phyloP scores from a whole-genome alignment of 805 yeast species.

The Nakazawaea ishiwadae region DNA sequence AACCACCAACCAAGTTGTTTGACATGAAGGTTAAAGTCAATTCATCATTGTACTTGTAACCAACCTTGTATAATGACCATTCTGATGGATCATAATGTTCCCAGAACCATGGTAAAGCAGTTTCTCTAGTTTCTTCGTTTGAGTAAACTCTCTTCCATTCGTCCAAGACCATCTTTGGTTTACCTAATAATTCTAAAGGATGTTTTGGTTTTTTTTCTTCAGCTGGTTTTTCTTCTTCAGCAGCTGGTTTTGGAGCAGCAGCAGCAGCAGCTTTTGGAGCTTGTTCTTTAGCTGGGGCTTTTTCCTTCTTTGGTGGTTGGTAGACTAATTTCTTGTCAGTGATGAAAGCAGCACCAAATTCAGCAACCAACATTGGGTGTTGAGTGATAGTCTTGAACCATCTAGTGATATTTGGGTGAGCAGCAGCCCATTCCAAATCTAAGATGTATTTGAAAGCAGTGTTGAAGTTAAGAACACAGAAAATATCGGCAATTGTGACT shows the following conservation, averaged over 20 bases:
- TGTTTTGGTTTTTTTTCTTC: constrained; percentile 80
- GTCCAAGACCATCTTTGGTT: constrained; percentile 63
- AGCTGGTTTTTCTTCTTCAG: constrained; percentile 31
- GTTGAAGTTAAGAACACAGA: constrained; percentile 40
- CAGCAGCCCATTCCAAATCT: constrained; percentile 61
- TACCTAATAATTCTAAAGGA: constrained; percentile 84
- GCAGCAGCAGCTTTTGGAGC: constrained; percentile 39
- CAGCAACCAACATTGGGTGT: constrained; percentile 44
- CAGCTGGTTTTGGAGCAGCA: constrained; percentile 23
- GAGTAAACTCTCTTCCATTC: constrained; percentile 97
- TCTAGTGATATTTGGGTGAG: constrained; percentile 59
- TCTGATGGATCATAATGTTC: constrained; percentile 86
- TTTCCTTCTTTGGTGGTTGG: constrained; percentile 72
- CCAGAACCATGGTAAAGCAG: constrained; percentile 98
- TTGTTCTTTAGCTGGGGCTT: constrained; percentile 28
- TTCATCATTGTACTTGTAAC: constrained; percentile 97
- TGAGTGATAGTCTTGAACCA: constrained; percentile 60
- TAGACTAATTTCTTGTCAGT: constrained; percentile 54
- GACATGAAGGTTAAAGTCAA: constrained; percentile 97
- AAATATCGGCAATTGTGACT: constrained; percentile 61
- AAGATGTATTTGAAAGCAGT: constrained; percentile 57
- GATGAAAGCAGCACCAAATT: constrained; percentile 40
- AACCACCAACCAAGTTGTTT: constrained; percentile 96
- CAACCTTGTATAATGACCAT: constrained; percentile 94
- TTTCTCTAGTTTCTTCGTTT: constrained; percentile 93